These are phyloP conservation scores for Elsinoe fawcettii DNA, from an alignment of 2,329 filamentous ascomycete species.

Conservation along the genomic window DNA sequence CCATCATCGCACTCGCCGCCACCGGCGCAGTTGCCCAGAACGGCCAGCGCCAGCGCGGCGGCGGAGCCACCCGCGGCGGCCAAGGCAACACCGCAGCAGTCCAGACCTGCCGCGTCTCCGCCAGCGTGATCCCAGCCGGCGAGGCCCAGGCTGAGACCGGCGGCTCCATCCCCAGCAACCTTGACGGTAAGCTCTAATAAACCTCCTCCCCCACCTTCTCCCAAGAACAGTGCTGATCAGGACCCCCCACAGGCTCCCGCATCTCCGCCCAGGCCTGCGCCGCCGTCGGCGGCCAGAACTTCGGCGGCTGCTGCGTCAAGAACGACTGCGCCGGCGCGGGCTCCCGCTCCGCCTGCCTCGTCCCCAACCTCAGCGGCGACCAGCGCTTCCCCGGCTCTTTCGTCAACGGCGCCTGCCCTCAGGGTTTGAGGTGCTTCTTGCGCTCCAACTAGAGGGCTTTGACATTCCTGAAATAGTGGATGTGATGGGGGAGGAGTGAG, in stretches of 20 bases:
- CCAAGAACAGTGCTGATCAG: background rate
- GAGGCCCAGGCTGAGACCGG: background rate
- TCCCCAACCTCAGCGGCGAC: conserved; percentile 11
- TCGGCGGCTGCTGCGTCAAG: conserved; percentile 14
- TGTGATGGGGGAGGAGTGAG: background rate
- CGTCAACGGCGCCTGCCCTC: conserved; percentile 10
- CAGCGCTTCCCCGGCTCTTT: background rate
- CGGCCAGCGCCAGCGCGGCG: conserved; percentile 1
- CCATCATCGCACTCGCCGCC: conserved; percentile 8
- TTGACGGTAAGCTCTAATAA: background rate
- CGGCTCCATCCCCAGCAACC: background rate
- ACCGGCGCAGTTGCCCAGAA: background rate
- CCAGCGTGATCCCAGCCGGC: background rate
- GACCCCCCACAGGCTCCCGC: conserved; percentile 6
- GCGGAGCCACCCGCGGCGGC: background rate
- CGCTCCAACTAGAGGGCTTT: background rate
- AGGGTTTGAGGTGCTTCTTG: conserved; percentile 10
- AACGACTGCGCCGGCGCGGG: conserved; percentile 14
- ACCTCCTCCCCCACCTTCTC: background rate
- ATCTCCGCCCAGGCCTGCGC: conserved; percentile 8
- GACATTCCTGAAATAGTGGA: background rate
- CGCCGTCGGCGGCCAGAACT: conserved; percentile 8
- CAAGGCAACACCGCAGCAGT: background rate
- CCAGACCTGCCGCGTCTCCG: conserved; percentile 4
- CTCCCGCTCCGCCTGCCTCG: conserved; percentile 5